Evolutionary conservation across 2,329 filamentous ascomycete genomes (phyloP), one percentile per base, ranked within the genome.

Genomic region (Aureobasidium sp.): DNA sequence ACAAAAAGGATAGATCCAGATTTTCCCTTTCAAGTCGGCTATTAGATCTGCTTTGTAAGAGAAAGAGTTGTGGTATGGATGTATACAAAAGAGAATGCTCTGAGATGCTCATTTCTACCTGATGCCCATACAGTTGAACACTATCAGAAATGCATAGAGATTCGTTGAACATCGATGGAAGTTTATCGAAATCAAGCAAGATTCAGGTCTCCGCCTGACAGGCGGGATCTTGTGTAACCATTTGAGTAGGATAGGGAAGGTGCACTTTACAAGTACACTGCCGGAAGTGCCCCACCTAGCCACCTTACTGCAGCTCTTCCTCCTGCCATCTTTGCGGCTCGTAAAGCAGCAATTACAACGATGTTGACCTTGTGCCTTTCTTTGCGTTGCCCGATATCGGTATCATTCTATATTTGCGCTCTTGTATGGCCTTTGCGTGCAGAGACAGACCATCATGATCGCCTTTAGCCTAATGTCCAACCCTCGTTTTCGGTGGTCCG

Each of bases 11-110:
- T 51, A 73, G 72, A 64, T 74, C 51, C 75, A 79, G 68, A 77
- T 80, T 53, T 77, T 77, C 63, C 78, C 78, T 0, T 80, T 80
- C 64, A 79, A 77, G 72, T 76, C 73, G 62, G 78, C 78, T 39
- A 62, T 80, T 53, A 73, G 78, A 61, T 61, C 57, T 61, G 57
- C 57, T 52, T 27, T 61, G 57, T 61, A 52, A 36, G 29, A 12
- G 7, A 5, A 10, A 15, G 41, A 44, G n/a, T n/a, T n/a, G n/a
- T n/a, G 27, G 7, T 8, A 12, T 17, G 32, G 26, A 10, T 27
- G 17, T 29, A 17, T 27, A 9, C 20, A 15, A 15, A 3, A n/a
- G 27, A 15, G 12, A 27, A n/a, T 48, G 15, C 9, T 29, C 5
- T 10, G 15, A 10, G 5, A 47, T 1, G 7, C 12, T 20, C 10